phyloP scores from a whole-genome alignment of 192 early-diverging fungal species.

The Spinellus fusiger region DNA sequence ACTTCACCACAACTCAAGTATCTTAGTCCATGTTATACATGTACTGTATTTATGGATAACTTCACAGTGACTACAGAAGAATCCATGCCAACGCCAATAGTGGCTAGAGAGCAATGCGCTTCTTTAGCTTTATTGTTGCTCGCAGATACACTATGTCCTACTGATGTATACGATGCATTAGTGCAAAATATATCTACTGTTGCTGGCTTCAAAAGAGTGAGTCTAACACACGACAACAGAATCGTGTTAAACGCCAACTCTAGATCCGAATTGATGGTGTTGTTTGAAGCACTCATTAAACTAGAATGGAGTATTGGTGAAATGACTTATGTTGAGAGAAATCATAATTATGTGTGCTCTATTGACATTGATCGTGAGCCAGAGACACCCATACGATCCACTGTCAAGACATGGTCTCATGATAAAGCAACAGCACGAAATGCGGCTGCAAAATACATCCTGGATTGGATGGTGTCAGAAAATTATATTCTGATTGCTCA shows the following conservation, averaged over 20 bases:
- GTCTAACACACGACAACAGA: neutral
- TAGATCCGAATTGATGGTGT: neutral
- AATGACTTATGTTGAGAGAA: neutral
- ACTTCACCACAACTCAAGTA: neutral
- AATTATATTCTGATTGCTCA: neutral
- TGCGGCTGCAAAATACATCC: neutral
- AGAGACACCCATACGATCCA: neutral
- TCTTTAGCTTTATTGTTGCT: neutral
- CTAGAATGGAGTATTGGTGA: neutral
- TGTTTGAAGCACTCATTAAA: neutral
- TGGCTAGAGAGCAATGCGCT: neutral
- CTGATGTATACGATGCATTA: neutral
- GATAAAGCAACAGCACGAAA: neutral
- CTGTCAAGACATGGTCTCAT: neutral
- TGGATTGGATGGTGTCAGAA: neutral
- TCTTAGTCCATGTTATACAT: neutral
- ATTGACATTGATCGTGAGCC: neutral
- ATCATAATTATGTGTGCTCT: neutral
- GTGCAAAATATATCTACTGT: neutral
- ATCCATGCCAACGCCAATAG: neutral
- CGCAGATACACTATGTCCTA: neutral
- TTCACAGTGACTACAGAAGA: neutral
- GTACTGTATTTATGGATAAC: neutral
- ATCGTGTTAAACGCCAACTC: neutral
- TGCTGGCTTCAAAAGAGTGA: neutral